Evolutionary conservation across 305 asterid genomes (phyloP).

Genomic region (Fraxinus baroniana): DNA sequence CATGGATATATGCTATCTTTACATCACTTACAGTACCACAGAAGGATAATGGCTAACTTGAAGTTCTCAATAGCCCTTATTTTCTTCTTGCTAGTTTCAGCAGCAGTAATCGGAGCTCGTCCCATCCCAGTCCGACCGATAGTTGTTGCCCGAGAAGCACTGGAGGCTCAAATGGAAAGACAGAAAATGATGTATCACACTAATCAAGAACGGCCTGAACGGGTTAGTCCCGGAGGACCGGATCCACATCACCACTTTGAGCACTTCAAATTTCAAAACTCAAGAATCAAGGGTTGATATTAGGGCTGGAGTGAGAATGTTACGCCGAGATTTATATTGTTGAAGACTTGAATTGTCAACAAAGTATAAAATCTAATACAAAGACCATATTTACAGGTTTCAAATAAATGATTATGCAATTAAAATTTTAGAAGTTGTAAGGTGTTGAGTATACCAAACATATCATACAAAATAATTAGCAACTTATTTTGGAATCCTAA

Average conservation of each 20-base stretch:
- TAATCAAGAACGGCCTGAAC: conserved; percentile 39
- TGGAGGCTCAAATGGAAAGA: conserved; percentile 45
- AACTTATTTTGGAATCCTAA: not conserved
- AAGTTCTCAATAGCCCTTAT: conserved; percentile 37
- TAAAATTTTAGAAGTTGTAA: no score
- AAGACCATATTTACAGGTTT: no score
- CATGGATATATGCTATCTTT: conserved; percentile 3
- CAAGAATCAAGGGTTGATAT: not conserved
- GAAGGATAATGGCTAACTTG: conserved; percentile 31
- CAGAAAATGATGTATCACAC: conserved; percentile 13
- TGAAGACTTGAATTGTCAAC: not conserved
- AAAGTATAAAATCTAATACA: no score
- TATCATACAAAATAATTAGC: not conserved
- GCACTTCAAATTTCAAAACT: conserved; percentile 19
- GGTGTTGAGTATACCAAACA: no score
- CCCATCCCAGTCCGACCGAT: conserved; percentile 37
- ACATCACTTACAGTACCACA: conserved; percentile 2
- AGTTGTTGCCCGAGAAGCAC: conserved; percentile 44
- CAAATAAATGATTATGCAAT: not conserved
- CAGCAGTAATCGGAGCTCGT: no score
- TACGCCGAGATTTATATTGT: not conserved
- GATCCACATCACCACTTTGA: conserved; percentile 68
- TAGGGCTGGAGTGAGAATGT: not conserved
- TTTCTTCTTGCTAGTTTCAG: conserved; percentile 26
- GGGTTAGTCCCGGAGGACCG: conserved; percentile 67